Conservation (phyloP, 2,329 filamentous ascomycete species). For the Penicillium capsulatum region DNA sequence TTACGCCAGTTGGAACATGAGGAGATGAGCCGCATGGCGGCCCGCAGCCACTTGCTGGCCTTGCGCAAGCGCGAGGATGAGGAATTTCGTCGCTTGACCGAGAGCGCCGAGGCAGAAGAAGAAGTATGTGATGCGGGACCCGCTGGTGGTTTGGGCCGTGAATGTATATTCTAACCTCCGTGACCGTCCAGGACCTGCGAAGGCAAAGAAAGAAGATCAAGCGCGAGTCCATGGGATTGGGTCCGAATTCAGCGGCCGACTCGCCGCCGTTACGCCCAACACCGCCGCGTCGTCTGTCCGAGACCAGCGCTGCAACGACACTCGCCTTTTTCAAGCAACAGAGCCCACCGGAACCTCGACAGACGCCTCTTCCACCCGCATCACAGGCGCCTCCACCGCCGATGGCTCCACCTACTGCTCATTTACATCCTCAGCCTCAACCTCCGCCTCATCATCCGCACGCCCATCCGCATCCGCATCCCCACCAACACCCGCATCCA, state of each 20-base stretch:
- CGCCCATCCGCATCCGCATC: slow-evolving; percentile 14
- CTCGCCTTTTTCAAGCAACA: slow-evolving; percentile 42
- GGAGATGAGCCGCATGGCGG: slow-evolving; percentile 37
- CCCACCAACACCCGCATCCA: slow-evolving; percentile 17
- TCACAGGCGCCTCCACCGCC: slow-evolving; percentile 23
- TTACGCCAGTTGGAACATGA: slow-evolving; percentile 40
- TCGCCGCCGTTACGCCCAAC: slow-evolving; percentile 38
- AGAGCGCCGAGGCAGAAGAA: slow-evolving; percentile 39
- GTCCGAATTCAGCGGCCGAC: slow-evolving; percentile 32
- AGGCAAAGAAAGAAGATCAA: slow-evolving; percentile 39
- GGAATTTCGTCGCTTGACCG: slow-evolving; percentile 39
- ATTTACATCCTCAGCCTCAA: slow-evolving; percentile 20
- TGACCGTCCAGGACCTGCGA: slow-evolving; percentile 32
- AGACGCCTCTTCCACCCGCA: slow-evolving; percentile 26
- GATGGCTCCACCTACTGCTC: slow-evolving; percentile 14
- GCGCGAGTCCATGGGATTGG: slow-evolving; percentile 40
- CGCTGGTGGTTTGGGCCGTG: not conserved
- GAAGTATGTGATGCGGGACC: slow-evolving; percentile 29
- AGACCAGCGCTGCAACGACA: slow-evolving; percentile 41
- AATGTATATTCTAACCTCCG: not conserved
- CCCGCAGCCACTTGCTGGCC: slow-evolving; percentile 35
- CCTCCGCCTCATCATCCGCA: slow-evolving; percentile 7
- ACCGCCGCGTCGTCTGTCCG: slow-evolving; percentile 37
- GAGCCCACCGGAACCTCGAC: slow-evolving; percentile 37
- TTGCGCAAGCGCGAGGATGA: slow-evolving; percentile 41